Base-by-base conservation (phyloP, 306 rosid genomes). In the Castanospermum australe region DNA sequence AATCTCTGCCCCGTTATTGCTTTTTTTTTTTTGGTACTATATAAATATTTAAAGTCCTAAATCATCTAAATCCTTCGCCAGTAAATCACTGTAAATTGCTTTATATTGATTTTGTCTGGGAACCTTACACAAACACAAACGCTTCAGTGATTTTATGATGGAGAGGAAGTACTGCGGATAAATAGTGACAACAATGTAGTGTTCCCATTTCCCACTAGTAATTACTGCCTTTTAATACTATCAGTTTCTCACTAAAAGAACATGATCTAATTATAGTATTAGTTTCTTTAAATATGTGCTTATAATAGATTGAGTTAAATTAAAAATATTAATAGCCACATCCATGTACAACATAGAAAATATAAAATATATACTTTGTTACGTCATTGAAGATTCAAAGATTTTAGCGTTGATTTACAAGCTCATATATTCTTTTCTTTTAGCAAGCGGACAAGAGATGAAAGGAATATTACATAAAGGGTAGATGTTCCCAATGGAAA, bases 401-500 rank as follows among this genome's bases (percentile, higher is more conserved):
- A 33, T 74, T 74, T 38, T 80, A 54, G 59, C 14, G 73, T 67
- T 65, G 82, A 51, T 84, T 84, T 73, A 56, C 24, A 76, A 0
- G 44, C 67, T 79, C 67, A n/a, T n/a, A n/a, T n/a, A 67, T 60
- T 73, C 71, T 77, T 71, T 81, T 79, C 79, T 81, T 87, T 77
- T 80, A 47, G 78, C 39, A 77, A 85, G 80, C 24, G 35, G 82
- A 80, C 87, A 88, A 83, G 74, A 50, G 67, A 56, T 66, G 18
- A 69, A 61, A 76, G 80, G 85, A 71, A 85, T 77, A 82, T 65
- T 64, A 50, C 25, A 82, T 35, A 71, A 67, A 76, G 79, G 65
- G 59, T 28, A 25, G 62, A 70, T 59, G 82, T 78, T 85, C 83
- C 55, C 72, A 56, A 81, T 63, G 73, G 64, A 81, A 88, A 80